These are phyloP conservation scores for Fusarium metavorans DNA, from an alignment of 2,329 filamentous ascomycete genomes.

Conservation along the genomic window DNA sequence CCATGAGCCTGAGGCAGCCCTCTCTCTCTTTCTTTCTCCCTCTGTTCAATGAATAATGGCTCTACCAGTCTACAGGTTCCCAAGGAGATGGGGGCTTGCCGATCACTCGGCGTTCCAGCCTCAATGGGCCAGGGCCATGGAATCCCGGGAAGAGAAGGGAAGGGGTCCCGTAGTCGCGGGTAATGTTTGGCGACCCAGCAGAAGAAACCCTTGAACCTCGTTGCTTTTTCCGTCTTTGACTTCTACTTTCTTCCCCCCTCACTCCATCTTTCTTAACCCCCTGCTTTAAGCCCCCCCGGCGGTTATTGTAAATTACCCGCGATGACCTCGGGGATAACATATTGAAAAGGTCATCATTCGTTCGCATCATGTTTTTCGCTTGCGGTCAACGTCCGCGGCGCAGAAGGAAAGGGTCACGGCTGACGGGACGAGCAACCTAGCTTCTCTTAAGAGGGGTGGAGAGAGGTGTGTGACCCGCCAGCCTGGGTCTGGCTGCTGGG, in stretches of 20 bases:
- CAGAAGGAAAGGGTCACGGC: not conserved
- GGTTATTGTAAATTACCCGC: not conserved
- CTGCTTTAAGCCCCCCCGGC: not conserved
- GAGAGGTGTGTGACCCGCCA: constrained; percentile 15
- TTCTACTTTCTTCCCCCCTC: not conserved
- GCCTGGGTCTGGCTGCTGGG: constrained; percentile 12
- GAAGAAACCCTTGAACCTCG: constrained; percentile 2
- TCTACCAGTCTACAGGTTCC: not conserved
- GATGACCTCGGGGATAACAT: not conserved
- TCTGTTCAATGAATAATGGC: not conserved
- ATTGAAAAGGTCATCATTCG: not conserved
- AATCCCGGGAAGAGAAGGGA: not conserved
- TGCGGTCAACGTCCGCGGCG: not conserved
- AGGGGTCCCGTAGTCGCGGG: not conserved
- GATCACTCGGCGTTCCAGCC: constrained; percentile 17
- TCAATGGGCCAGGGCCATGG: not conserved
- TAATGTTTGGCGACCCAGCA: not conserved
- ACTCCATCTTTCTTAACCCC: not conserved
- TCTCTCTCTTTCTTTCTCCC: not conserved
- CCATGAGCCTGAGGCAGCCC: not conserved
- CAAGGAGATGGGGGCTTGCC: constrained; percentile 2
- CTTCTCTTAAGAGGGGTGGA: not conserved
- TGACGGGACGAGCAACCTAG: not conserved
- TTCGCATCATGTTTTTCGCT: not conserved
- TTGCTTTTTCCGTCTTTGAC: constrained; percentile 5